phyloP scores from a whole-genome alignment of 1,284 basidiomycete species.

The Anthracocystis panici-leucophaei region DNA sequence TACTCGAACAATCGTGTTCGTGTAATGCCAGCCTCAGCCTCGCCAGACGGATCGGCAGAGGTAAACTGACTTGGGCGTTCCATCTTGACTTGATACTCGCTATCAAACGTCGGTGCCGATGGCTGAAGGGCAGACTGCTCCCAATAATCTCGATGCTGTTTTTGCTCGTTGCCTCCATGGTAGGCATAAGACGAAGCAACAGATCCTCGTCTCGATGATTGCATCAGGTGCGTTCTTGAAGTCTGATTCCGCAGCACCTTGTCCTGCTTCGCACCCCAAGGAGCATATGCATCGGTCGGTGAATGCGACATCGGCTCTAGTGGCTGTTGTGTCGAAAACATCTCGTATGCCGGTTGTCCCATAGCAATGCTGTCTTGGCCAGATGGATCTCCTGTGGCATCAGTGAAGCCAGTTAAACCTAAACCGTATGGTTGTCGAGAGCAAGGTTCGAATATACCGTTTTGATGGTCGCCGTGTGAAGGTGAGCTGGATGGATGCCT shows the following conservation, averaged over 20 bases:
- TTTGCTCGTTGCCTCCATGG: neutral
- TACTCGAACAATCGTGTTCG: constrained; percentile 22
- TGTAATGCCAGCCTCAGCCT: constrained; percentile 5
- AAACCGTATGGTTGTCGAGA: constrained; percentile 7
- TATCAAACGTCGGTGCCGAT: constrained; percentile 7
- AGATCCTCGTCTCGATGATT: constrained; percentile 7
- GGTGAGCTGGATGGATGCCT: neutral
- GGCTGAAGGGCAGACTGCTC: constrained; percentile 24
- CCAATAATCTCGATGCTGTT: constrained; percentile 21
- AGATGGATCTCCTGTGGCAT: neutral
- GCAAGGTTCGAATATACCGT: neutral
- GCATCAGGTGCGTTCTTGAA: constrained; percentile 15
- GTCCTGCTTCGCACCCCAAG: constrained; percentile 21
- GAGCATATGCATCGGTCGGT: constrained; percentile 19
- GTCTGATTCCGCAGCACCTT: constrained; percentile 6
- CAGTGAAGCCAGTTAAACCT: constrained; percentile 2
- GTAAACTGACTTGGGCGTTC: constrained; percentile 5
- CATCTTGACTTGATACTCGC: constrained; percentile 11
- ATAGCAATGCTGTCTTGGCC: constrained; percentile 19
- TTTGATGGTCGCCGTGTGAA: too few relatives aligned
- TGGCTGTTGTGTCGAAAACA: constrained; percentile 18
- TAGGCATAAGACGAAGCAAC: constrained; percentile 1
- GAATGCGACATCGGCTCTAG: constrained; percentile 30
- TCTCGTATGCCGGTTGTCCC: constrained; percentile 26
- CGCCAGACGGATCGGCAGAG: neutral